phyloP scores from a whole-genome alignment of 2,329 filamentous ascomycete genomes.

The Teratosphaeriaceae sp. region DNA sequence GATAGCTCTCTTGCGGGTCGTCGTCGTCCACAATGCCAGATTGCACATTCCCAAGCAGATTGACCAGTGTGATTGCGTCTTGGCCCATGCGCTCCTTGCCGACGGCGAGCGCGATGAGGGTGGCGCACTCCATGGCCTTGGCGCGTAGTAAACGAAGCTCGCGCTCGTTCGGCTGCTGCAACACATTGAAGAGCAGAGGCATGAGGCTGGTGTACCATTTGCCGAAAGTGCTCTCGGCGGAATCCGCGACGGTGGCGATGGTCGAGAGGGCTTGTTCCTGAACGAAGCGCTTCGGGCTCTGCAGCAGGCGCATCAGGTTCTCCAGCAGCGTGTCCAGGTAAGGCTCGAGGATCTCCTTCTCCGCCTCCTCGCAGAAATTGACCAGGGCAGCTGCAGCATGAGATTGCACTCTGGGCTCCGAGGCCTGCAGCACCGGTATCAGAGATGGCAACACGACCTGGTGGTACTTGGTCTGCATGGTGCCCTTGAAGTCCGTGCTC shows the following conservation, averaged over 20 bases:
- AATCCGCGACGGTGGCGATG: constrained; percentile 98
- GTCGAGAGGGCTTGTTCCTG: constrained; percentile 97
- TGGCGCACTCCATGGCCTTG: constrained; percentile 99
- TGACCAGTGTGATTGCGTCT: constrained; percentile 81
- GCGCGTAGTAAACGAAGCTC: constrained; percentile 86
- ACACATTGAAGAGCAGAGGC: constrained; percentile 85
- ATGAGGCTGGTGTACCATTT: constrained; percentile 96
- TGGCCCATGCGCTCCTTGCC: constrained; percentile 85
- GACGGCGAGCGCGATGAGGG: constrained; percentile 88
- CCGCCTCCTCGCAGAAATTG: constrained; percentile 98
- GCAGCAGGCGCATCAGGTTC: constrained; percentile 78
- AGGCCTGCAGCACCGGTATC: constrained; percentile 82
- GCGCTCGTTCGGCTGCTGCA: constrained; percentile 85
- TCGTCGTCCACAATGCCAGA: constrained; percentile 80
- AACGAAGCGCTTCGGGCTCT: constrained; percentile 90
- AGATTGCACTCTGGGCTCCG: constrained; percentile 90
- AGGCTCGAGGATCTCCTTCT: constrained; percentile 83
- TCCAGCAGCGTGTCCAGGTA: constrained; percentile 84
- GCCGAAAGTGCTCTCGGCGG: constrained; percentile 86
- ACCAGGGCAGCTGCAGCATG: constrained; percentile 96
- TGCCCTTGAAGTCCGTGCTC: constrained; percentile 98
- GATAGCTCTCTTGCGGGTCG: constrained; percentile 91
- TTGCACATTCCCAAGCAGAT: constrained; percentile 82
- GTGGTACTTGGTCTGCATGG: constrained; percentile 96
- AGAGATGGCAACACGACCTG: constrained; percentile 81